A percentile compares a stretch with the other conserved stretches of the same genome.
Conservation (phyloP, 2,329 filamentous ascomycete genomes). For the Colletotrichum costaricense region DNA sequence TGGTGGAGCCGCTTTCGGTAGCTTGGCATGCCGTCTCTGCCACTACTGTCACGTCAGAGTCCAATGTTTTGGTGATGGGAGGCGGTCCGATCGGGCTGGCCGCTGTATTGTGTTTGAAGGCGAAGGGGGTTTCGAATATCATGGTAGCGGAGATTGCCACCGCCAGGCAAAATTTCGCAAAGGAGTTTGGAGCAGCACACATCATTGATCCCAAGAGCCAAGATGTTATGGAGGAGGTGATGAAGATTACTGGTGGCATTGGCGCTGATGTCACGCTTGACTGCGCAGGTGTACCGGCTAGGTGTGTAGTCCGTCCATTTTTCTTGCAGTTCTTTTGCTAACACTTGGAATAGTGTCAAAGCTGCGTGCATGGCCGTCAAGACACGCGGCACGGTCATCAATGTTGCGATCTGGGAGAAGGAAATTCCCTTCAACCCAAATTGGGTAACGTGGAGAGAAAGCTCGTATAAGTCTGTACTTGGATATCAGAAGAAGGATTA, state of each 20-base stretch:
- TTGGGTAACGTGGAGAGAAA: constrained; percentile 38
- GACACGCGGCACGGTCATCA: constrained; percentile 39
- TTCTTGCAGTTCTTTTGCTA: background rate
- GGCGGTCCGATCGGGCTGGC: constrained; percentile 73
- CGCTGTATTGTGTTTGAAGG: constrained; percentile 67
- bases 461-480: constrained; percentile 36
- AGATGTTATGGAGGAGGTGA: constrained; percentile 36
- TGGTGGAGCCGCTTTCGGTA: constrained; percentile 72
- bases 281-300: constrained; percentile 40
- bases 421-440: constrained; percentile 38
- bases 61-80: constrained; percentile 66
- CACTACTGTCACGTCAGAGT: constrained; percentile 47
- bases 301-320: background rate
- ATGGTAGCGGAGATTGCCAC: constrained; percentile 67
- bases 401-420: constrained; percentile 43
- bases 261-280: constrained; percentile 40
- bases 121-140: constrained; percentile 63
- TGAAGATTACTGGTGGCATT: constrained; percentile 34
- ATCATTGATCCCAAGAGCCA: constrained; percentile 34
- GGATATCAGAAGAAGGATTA: constrained; percentile 39
- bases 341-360: constrained; percentile 25
- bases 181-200: constrained; percentile 60
- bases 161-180: constrained; percentile 61
- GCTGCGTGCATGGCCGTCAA: constrained; percentile 39
- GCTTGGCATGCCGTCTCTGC: constrained; percentile 69